phyloP scores from a whole-genome alignment of 306 rosid genomes.

The Prinsepia uniflora region DNA sequence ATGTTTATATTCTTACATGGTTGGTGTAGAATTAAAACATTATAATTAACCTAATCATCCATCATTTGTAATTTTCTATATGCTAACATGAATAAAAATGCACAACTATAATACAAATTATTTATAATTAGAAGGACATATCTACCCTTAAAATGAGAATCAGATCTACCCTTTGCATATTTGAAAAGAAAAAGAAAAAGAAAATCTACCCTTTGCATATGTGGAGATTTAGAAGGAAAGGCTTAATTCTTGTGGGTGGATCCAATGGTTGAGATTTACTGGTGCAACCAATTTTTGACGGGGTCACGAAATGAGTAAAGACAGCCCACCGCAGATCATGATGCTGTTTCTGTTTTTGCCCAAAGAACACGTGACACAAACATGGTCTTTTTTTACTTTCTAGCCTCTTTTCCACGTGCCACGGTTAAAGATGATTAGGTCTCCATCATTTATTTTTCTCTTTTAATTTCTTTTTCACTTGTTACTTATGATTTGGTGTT shows the following conservation, averaged over 20 bases:
- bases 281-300: slow-evolving; percentile 38
- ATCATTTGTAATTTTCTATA: too few species aligned
- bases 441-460: slow-evolving; percentile 17
- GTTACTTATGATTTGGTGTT: too few species aligned
- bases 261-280: not conserved
- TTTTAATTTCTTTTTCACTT: not conserved
- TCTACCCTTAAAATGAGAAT: too few species aligned
- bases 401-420: slow-evolving; percentile 36
- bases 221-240: too few species aligned
- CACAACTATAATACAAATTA: too few species aligned
- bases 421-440: slow-evolving; percentile 29
- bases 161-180: too few species aligned
- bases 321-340: slow-evolving; percentile 52
- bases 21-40: not conserved
- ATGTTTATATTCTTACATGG: not conserved
- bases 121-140: too few species aligned
- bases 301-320: slow-evolving; percentile 31
- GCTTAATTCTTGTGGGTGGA: not conserved
- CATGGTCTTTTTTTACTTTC: slow-evolving; percentile 25
- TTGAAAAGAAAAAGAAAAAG: too few species aligned
- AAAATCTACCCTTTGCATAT: too few species aligned
- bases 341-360: slow-evolving; percentile 28
- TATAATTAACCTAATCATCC: too few species aligned
- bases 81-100: too few species aligned
- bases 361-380: slow-evolving; percentile 2